phyloP scores from a whole-genome alignment of 768 basidiomycete genomes.

The Leccinellum albellum region DNA sequence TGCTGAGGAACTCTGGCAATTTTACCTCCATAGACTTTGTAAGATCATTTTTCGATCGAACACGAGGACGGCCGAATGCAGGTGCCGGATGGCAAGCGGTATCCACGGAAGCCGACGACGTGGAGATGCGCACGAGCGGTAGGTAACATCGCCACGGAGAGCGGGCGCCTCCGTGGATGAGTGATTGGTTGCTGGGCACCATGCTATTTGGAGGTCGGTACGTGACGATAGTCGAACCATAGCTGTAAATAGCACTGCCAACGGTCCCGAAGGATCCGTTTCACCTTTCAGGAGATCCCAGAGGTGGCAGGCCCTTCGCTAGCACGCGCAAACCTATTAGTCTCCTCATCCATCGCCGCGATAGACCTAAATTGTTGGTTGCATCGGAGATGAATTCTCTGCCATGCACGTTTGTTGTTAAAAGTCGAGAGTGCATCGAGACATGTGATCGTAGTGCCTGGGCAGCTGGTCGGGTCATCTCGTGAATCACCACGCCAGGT shows the following conservation, averaged over 20 bases:
- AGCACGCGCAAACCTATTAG: background rate
- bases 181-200: background rate
- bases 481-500: too few species aligned
- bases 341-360: background rate
- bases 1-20: background rate
- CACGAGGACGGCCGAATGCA: constrained; percentile 49
- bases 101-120: constrained; percentile 61
- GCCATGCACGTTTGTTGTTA: too few species aligned
- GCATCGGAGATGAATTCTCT: background rate
- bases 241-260: too few species aligned
- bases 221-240: background rate
- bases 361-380: background rate
- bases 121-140: constrained; percentile 47
- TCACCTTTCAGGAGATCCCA: background rate
- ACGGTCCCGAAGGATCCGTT: background rate
- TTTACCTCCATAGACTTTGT: constrained; percentile 36
- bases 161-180: background rate
- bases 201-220: background rate
- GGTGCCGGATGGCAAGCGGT: constrained; percentile 76
- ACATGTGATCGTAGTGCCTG: too few species aligned
- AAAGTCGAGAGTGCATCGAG: too few species aligned
- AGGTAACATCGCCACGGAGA: constrained; percentile 1
- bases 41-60: constrained; percentile 39
- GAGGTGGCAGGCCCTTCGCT: background rate
- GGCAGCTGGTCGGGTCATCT: too few species aligned